Conservation (phyloP, 805 yeast genomes). For the Starmerella apicola region DNA sequence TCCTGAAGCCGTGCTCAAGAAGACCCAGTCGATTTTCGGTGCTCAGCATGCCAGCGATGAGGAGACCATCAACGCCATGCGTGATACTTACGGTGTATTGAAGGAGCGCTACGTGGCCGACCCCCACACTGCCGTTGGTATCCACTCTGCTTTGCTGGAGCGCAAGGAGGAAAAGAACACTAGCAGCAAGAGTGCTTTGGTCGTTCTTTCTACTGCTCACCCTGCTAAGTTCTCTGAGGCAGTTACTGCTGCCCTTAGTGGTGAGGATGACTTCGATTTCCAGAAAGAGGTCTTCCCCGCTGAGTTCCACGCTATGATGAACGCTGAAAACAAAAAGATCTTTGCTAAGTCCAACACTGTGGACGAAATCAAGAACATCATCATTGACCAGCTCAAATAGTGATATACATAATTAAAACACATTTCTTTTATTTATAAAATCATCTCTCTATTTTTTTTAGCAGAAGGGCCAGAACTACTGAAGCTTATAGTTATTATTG, state of each 20-base stretch:
- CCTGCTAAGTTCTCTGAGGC: conserved; percentile 98
- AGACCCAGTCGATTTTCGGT: conserved; percentile 58
- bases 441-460: too few relatives aligned
- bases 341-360: conserved; percentile 28
- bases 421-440: too few relatives aligned
- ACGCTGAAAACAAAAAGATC: conserved; percentile 63
- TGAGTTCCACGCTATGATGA: conserved; percentile 61
- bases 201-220: conserved; percentile 92
- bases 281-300: conserved; percentile 81
- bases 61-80: conserved; percentile 71
- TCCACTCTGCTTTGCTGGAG: conserved; percentile 58
- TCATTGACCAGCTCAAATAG: conserved; percentile 55
- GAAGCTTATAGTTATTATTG: too few relatives aligned
- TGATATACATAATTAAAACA: conserved; percentile 23
- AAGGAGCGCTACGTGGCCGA: conserved; percentile 68
- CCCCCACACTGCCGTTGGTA: conserved; percentile 96
- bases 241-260: conserved; percentile 64
- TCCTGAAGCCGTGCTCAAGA: conserved; percentile 46
- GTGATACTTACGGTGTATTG: conserved; percentile 45
- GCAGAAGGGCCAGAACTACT: too few relatives aligned
- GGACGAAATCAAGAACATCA: conserved; percentile 52
- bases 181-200: conserved; percentile 31
- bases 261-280: conserved; percentile 64
- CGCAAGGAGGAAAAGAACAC: conserved; percentile 30
- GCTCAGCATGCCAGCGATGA: conserved; percentile 70